Base-by-base conservation (phyloP, 148 eudicot species). In the Pharnaceum exiguum region DNA sequence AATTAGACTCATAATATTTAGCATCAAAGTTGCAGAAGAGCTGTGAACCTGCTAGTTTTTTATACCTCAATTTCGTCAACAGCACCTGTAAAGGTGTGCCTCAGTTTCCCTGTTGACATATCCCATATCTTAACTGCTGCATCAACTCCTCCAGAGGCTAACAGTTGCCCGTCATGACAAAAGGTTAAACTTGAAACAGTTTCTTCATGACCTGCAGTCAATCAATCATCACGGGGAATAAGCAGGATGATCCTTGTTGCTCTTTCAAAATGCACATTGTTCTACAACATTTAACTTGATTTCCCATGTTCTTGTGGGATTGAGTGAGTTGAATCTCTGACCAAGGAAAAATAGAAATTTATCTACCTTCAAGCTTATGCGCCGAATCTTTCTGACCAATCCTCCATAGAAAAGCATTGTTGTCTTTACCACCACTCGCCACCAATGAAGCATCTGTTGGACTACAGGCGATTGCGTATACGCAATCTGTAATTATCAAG, bases 71-170 rank as follows among this genome's bases (percentile, higher is more conserved):
- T 23, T 5, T 11, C 52, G 17, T 25, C 19, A 3, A 8, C 28
- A 25, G 28, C 31, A n/a, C 52, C 6, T 4, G n/a, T 10, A 12
- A 48, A 48, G 2, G 52, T 48, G 18, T 19, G 15, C 52, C 27
- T 48, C 18, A 48, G 31, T 12, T 48, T 48, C 18, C 52, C 52
- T 13, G n/a, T n/a, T n/a, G 31, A 48, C 52, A 13, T 11, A 18
- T 48, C 52, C 52, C 36, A 50, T 27, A 50, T 50, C 36, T 29
- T 28, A 50, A 50, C 54, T 13, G 10, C 27, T 3, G 54, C 35
- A 50, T 50, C 54, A 27, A n/a, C 1, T 29, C 54, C 54, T 50
- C 54, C 54, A n/a, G 54, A 27, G 29, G 54, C 36, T 12, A 50
- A 36, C 17, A 50, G 16, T 25, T 28, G 35, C 36, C 54, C 36